phyloP scores from a whole-genome alignment of 2,329 filamentous ascomycete genomes.

The Fonsecaea multimorphosa region DNA sequence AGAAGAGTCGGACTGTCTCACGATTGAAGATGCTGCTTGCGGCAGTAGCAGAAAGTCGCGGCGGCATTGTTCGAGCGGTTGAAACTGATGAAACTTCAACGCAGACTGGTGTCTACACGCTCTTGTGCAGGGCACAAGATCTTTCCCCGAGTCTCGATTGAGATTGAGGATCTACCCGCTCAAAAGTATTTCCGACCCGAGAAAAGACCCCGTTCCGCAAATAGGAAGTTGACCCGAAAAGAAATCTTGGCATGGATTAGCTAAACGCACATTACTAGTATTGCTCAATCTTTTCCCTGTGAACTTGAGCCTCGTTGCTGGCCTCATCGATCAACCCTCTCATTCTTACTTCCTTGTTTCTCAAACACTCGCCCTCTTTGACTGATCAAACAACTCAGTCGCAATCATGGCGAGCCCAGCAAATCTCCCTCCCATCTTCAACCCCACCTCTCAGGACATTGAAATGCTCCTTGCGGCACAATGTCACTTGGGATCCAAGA shows the following conservation, averaged over 20 bases:
- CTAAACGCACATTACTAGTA: conserved; percentile 5
- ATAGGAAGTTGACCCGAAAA: background rate
- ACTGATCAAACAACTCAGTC: conserved; percentile 57
- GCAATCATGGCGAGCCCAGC: conserved; percentile 70
- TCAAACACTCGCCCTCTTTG: conserved; percentile 53
- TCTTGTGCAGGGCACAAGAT: conserved; percentile 4
- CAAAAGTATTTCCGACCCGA: conserved; percentile 30
- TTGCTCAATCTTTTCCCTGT: background rate
- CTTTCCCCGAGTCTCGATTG: conserved; percentile 7
- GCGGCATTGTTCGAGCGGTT: conserved; percentile 33
- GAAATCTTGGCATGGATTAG: conserved; percentile 23
- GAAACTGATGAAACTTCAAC: conserved; percentile 14
- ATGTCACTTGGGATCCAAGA: conserved; percentile 97
- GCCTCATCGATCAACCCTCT: background rate
- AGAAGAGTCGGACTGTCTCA: conserved; percentile 8
- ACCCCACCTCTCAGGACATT: conserved; percentile 97
- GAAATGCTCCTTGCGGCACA: conserved; percentile 99
- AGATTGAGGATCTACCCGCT: conserved; percentile 17
- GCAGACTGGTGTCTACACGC: conserved; percentile 17
- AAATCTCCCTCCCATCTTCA: conserved; percentile 94
- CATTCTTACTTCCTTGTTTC: conserved; percentile 41
- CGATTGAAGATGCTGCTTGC: conserved; percentile 35
- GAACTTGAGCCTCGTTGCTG: background rate
- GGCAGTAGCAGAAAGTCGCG: conserved; percentile 26
- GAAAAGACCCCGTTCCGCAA: background rate